Evolutionary conservation across 140 eudicot genomes (phyloP).

Genomic region (Bidens hawaiensis): DNA sequence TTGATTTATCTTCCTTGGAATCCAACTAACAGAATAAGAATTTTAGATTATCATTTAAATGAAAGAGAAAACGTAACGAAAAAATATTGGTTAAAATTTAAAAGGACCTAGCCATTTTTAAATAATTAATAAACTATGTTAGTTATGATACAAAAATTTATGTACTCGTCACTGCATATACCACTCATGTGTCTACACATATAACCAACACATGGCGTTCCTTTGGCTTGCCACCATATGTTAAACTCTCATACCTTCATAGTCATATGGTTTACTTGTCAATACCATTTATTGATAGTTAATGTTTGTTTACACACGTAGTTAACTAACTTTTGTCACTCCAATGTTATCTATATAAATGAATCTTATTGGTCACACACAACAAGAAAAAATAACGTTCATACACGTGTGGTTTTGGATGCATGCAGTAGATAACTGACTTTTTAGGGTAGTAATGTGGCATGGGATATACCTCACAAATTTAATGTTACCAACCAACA

Average conservation of each 20-base stretch:
- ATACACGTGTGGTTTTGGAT: slow-evolving; percentile 8
- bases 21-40: too few species aligned
- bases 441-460: neutral
- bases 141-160: too few species aligned
- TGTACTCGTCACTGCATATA: neutral
- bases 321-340: slow-evolving; percentile 1
- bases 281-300: neutral
- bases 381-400: neutral
- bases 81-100: too few species aligned
- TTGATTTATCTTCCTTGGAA: too few species aligned
- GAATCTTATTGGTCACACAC: slow-evolving; percentile 1
- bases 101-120: too few species aligned
- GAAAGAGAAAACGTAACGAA: too few species aligned
- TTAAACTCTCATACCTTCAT: neutral
- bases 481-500: neutral
- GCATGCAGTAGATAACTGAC: neutral
- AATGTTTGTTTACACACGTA: slow-evolving; percentile 9
- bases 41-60: too few species aligned
- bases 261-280: neutral
- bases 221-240: neutral
- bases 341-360: neutral
- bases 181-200: neutral
- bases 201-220: neutral
- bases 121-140: too few species aligned
- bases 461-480: neutral